phyloP scores from a whole-genome alignment of 2,329 filamentous ascomycete species.

The Fusarium circinatum region DNA sequence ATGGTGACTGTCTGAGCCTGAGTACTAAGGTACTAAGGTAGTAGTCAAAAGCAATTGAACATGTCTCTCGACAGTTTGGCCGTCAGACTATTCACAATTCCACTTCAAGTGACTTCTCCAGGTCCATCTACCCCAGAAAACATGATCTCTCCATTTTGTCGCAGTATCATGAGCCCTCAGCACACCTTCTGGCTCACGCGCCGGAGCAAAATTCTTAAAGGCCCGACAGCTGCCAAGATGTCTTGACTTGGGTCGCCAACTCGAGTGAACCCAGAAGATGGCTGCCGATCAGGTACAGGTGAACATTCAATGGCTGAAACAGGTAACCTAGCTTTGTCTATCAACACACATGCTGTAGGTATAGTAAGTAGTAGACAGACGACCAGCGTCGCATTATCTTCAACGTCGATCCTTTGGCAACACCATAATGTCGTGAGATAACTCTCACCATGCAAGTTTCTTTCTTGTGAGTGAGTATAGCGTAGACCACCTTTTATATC shows the following conservation, averaged over 20 bases:
- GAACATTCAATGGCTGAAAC: constrained; percentile 36
- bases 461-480: constrained; percentile 1
- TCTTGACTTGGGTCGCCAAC: constrained; percentile 9
- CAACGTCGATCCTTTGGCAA: not conserved
- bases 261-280: constrained; percentile 17
- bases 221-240: constrained; percentile 36
- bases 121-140: not conserved
- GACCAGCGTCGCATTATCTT: constrained; percentile 5
- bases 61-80: not conserved
- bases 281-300: constrained; percentile 42
- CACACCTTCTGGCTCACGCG: constrained; percentile 27
- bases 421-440: not conserved
- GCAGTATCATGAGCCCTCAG: constrained; percentile 2
- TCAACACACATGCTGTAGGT: constrained; percentile 11
- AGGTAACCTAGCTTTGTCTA: constrained; percentile 9
- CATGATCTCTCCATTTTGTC: not conserved
- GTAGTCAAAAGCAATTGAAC: constrained; percentile 8
- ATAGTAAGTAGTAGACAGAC: constrained; percentile 6
- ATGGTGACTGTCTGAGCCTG: constrained; percentile 20
- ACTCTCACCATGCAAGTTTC: not conserved
- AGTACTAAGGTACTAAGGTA: not conserved
- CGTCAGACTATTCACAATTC: not conserved
- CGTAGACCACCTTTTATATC: not conserved
- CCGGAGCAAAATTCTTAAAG: constrained; percentile 19
- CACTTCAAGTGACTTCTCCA: not conserved